These are phyloP conservation scores for Colletotrichum liaoningense DNA, from an alignment of 2,329 filamentous ascomycete genomes.

Conservation along the genomic window DNA sequence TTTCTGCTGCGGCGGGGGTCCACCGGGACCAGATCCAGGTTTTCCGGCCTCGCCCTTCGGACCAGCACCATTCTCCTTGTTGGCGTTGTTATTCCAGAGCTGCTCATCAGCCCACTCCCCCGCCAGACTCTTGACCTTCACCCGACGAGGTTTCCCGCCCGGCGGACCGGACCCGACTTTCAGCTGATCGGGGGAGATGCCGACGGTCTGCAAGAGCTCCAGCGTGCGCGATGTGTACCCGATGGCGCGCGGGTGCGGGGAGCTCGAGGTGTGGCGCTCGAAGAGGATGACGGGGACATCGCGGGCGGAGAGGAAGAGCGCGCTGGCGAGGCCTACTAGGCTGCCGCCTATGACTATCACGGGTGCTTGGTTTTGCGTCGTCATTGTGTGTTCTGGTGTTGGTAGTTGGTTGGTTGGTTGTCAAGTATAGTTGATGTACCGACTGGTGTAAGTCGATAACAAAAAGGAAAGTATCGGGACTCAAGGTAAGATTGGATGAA, in stretches of 20 bases:
- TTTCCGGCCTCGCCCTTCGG: no score
- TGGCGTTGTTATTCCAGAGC: constrained; percentile 33
- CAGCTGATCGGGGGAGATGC: constrained; percentile 32
- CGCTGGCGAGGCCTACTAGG: constrained; percentile 51
- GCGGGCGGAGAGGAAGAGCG: constrained; percentile 48
- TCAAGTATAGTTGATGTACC: background rate
- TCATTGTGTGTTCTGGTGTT: background rate
- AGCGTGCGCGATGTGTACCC: constrained; percentile 51
- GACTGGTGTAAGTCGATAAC: background rate
- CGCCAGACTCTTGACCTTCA: constrained; percentile 38
- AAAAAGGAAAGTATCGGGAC: background rate
- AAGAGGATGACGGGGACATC: constrained; percentile 48
- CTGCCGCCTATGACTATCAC: constrained; percentile 53
- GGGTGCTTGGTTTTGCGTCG: background rate
- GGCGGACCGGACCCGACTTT: constrained; percentile 29
- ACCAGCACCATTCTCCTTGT: constrained; percentile 21
- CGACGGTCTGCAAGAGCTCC: constrained; percentile 47
- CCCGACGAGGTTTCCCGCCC: constrained; percentile 37
- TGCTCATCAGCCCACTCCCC: constrained; percentile 40
- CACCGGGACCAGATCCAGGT: background rate
- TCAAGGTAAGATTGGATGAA: background rate
- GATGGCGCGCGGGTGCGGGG: constrained; percentile 50
- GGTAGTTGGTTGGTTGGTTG: no score
- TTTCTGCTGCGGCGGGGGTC: background rate
- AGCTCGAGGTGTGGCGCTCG: constrained; percentile 48